Evolutionary conservation across 1,139 yeast genomes (phyloP), one percentile per base, ranked within the genome.

Genomic region (Debaryomyces coudertii): DNA sequence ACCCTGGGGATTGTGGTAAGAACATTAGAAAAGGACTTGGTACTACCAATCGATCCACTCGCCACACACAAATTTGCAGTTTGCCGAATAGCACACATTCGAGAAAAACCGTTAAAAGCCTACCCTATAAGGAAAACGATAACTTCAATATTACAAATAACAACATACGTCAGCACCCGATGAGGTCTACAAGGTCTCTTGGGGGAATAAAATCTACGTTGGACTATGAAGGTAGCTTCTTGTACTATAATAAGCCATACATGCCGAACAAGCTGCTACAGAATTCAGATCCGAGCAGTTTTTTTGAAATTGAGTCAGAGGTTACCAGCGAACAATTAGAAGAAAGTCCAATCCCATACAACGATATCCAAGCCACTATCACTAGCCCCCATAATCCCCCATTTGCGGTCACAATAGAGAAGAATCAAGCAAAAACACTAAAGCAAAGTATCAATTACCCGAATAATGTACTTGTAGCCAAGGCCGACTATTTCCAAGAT

Each of bases 401-500:
- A 0, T 50, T 38, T 38, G 52, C 43, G 5, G 14, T 16, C 8
- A 31, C 18, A 11, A 31, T 16, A 7, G 18, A 33, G 4, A 24
- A 24, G n/a, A 15, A 16, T 8, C 41, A 15, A 18, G 36, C 27
- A 12, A 31, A 25, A 8, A 12, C 43, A 9, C 34, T 61, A 6
- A 49, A 62, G 42, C 44, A 52, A 25, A 45, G 51, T 34, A 53
- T 61, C 16, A 43, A 53, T 5, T 42, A 52, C 23, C 61, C 55
- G 43, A 49, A 47, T 23, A 29, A 43, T n/a, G 38, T 56, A 35
- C 46, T 54, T 9, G 53, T 60, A 24, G 56, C 65, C 7, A 38
- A 52, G 11, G 44, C 57, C 15, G 73, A 71, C 53, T 55, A 62
- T 38, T 62, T 78, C 23, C 62, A 67, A 25, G 71, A 69, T 9